Evolutionary conservation across 345 rosid species (phyloP), one percentile per base, ranked within the genome.

Genomic region (Brassica juncea): DNA sequence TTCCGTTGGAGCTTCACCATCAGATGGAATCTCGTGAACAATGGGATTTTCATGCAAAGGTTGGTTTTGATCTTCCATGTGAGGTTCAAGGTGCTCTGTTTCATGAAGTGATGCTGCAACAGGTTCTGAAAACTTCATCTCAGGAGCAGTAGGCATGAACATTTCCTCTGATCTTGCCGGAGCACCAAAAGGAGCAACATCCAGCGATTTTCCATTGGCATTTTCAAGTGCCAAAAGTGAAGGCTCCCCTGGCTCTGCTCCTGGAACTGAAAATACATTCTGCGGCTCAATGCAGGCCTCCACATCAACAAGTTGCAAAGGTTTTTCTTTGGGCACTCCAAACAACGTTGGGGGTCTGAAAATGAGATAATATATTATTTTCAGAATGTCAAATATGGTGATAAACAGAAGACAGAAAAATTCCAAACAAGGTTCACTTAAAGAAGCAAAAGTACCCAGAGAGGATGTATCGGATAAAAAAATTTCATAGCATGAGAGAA

Each of bases 311-410:
- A 86, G 70, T 74, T 80, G 83, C 65, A 79, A 79, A 47, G 82
- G 64, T 84, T 85, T 93, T 58, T 93, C 97, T 69, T 86, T 86
- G 28, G 98, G 96, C 68, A 88, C 89, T 80, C 98, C 99, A 72
- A 88, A 87, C 49, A 95, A 88, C 2, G 98, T 93, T 11, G 98
- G 94, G 42, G 86, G 71, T 84, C 99, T 93, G 90, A 78, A 78
- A 89, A 81, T 34, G 64, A 47, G 70, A 80, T 5, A 63, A 7
- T 59, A 72, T 42, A 58, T 9, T 42, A 8, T 14, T 14, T 30
- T 63, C 66, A 71, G n/a, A 76, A 59, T 68, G 68, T 39, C 58
- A 66, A 10, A 12, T 19, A 72, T 32, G 62, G 19, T 37, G 72
- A 55, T 52, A 77, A 70, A 30, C 14, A 66, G 78, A 68, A 74